Conservation (phyloP, 23 red algal genomes). For the Chondrus crispus region DNA sequence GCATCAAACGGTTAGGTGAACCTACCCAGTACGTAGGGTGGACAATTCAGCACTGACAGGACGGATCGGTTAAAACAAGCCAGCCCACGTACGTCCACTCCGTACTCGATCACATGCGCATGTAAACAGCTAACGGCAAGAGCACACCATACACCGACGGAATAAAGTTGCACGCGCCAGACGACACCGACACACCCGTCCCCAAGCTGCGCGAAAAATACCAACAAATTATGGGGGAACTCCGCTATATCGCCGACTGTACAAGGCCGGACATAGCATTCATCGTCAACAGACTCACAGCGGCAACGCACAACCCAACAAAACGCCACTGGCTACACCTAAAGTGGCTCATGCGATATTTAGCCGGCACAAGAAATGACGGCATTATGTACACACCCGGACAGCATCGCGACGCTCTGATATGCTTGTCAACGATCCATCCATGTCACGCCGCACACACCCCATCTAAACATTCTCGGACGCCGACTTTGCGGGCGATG, state of each 20-base stretch:
- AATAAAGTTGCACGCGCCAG: neutral
- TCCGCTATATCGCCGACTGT: slow-evolving; percentile 3
- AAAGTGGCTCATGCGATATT: neutral
- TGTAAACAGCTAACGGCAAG: neutral
- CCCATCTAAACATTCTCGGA: neutral
- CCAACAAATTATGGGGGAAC: neutral
- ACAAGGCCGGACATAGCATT: slow-evolving; percentile 29
- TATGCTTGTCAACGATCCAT: too few relatives aligned
- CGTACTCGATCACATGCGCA: neutral
- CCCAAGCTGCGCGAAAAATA: too few relatives aligned
- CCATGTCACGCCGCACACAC: neutral
- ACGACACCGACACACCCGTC: too few relatives aligned
- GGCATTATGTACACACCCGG: neutral
- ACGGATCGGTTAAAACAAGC: neutral
- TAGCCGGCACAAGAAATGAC: neutral
- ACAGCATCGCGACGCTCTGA: too few relatives aligned
- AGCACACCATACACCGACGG: neutral
- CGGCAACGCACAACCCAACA: neutral
- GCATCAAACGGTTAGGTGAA: neutral
- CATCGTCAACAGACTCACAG: neutral
- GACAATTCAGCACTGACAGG: neutral
- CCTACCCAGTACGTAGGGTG: neutral
- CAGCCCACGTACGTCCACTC: neutral
- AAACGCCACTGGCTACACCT: neutral
- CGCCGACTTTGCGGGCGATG: neutral